Base-by-base conservation (phyloP, 2,329 filamentous ascomycete species). In the Colletotrichum sp. region DNA sequence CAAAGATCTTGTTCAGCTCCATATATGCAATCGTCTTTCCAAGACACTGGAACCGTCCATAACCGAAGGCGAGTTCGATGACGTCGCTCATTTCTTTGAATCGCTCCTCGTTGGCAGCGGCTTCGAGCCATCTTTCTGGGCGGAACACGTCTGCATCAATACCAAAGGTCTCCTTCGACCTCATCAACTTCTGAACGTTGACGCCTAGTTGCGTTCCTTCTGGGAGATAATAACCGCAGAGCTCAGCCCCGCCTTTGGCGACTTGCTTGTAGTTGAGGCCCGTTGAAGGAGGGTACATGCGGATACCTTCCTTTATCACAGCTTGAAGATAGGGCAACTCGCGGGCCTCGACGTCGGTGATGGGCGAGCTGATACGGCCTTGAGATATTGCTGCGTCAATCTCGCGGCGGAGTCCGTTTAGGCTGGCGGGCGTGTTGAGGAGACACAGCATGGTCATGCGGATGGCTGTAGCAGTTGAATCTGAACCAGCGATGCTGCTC, bases 371-470 rank as follows among this genome's bases (percentile, higher is more conserved):
- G 55, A 77, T 64, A 0, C 78, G 12, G 75, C 78, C 18, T 63
- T 52, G 28, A 1, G 26, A 4, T 1, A 78, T 75, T 2, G 80
- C 81, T 0, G 78, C 63, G 64, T 89, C 86, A 18, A 92, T 86
- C 77, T 93, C 91, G 0, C 77, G 77, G 24, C 88, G 87, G 0
- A 93, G 82, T 4, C 85, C 86, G 3, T 78, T 65, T 49, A 89
- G 88, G 0, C 88, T 84, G 0, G 83, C 81, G 0, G 90, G 89
- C 21, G 87, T 88, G 1, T 86, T 89, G 6, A 89, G 84, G 67
- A 92, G 81, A 76, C 89, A 87, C 9, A 92, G 85, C 59, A 92
- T 74, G 0, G 86, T 88, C 21, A 87, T 84, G 2, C 90, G 87
- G n/a, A 87, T 81, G 0, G 80, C 81, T 0, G 79, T 82, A 0